Percentiles rank a stretch among this genome's conserved stretches.
Conservation (phyloP, 2,329 filamentous ascomycete species). For the Alternaria conjuncta region DNA sequence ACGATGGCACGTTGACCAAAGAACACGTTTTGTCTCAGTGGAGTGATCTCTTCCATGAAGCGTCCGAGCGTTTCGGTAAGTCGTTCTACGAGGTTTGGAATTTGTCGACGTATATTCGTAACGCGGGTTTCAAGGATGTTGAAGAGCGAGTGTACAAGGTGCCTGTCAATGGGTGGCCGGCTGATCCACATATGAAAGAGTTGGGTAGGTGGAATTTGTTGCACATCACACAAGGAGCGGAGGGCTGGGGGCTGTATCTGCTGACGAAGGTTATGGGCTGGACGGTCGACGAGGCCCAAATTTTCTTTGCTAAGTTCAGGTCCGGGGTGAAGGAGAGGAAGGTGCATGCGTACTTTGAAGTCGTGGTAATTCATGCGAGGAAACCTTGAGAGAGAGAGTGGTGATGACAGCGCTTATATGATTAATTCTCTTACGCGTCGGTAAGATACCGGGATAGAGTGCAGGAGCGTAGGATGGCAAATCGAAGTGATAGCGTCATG, state of each 20-base stretch:
- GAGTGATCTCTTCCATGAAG: constrained; percentile 36
- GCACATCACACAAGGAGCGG: constrained; percentile 36
- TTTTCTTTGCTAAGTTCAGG: constrained; percentile 47
- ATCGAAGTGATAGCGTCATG: neutral
- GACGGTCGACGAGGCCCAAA: constrained; percentile 53
- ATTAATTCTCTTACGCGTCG: neutral
- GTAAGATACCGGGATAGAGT: neutral
- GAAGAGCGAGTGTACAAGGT: constrained; percentile 38
- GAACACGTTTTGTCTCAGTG: constrained; percentile 38
- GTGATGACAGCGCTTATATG: neutral
- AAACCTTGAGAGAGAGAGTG: constrained; percentile 10
- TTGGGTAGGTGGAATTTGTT: constrained; percentile 41
- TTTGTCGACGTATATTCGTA: constrained; percentile 31
- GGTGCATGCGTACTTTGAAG: constrained; percentile 43
- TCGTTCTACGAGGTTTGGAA: constrained; percentile 37
- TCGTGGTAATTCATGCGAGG: constrained; percentile 23
- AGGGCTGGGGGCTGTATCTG: constrained; percentile 39
- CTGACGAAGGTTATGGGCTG: constrained; percentile 38
- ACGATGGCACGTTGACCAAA: constrained; percentile 46
- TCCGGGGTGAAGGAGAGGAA: constrained; percentile 39
- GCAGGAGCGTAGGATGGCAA: neutral
- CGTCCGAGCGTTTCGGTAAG: constrained; percentile 28
- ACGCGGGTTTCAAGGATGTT: constrained; percentile 36
- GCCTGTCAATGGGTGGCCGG: constrained; percentile 37
- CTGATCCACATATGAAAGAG: constrained; percentile 41